Conservation (phyloP, 2,329 filamentous ascomycete genomes). For the Stachybotrys echinatus region DNA sequence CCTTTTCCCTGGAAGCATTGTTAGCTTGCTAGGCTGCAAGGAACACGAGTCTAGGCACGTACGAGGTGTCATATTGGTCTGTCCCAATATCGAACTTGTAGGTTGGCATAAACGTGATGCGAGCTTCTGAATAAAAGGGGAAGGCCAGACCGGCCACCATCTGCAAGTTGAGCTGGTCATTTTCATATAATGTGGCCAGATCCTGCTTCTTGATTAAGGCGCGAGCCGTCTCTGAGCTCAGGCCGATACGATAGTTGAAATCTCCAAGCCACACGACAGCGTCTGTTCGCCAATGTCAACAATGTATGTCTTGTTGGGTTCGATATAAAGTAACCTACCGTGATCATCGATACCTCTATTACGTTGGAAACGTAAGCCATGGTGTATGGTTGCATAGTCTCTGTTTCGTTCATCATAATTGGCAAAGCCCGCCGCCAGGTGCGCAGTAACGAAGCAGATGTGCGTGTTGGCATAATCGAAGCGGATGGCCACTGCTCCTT, state of each 20-base stretch:
- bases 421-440: constrained; percentile 90
- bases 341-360: constrained; percentile 91
- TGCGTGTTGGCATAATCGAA: constrained; percentile 92
- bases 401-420: constrained; percentile 96
- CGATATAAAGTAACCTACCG: constrained; percentile 38
- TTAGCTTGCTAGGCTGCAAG: constrained; percentile 7
- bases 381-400: constrained; percentile 84
- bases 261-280: constrained; percentile 93
- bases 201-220: constrained; percentile 68
- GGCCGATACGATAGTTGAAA: constrained; percentile 95
- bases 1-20: constrained; percentile 67
- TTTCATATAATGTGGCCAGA: constrained; percentile 76
- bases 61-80: constrained; percentile 89
- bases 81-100: constrained; percentile 93
- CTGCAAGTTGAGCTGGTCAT: constrained; percentile 93
- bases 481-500: constrained; percentile 92
- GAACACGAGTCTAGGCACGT: constrained; percentile 26
- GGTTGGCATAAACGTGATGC: constrained; percentile 84
- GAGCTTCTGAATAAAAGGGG: constrained; percentile 84
- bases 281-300: constrained; percentile 33
- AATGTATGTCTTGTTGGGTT: neutral
- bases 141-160: constrained; percentile 93
- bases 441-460: constrained; percentile 92
- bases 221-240: constrained; percentile 72
- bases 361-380: constrained; percentile 83